A percentile compares a stretch with the other conserved stretches of the same genome.
phyloP scores from a whole-genome alignment of 2,329 filamentous ascomycete species.

The Didymella pomorum region DNA sequence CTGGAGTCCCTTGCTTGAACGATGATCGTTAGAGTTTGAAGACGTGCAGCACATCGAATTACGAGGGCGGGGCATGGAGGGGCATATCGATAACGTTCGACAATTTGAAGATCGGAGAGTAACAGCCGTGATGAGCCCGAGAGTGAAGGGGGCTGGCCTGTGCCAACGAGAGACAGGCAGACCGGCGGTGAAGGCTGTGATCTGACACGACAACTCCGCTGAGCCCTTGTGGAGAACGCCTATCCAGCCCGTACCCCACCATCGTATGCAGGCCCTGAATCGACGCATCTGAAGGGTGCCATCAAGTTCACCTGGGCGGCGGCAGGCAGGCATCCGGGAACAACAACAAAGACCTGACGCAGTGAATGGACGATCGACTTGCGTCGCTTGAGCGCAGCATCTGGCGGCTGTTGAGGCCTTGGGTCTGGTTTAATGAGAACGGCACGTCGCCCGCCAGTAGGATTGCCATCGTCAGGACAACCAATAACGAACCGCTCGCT shows the following conservation, averaged over 20 bases:
- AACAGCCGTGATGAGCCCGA: conserved; percentile 11
- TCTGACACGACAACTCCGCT: conserved; percentile 22
- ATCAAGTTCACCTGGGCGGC: conserved; percentile 14
- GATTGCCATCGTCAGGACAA: conserved; percentile 10
- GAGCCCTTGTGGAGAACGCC: conserved; percentile 18
- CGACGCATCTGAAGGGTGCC: conserved; percentile 13
- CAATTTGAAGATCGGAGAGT: conserved; percentile 12
- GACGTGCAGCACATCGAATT: conserved; percentile 10
- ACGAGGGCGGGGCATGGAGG: conserved; percentile 18
- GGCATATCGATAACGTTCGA: conserved; percentile 21
- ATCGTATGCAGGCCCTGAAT: conserved; percentile 20
- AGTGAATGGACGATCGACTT: conserved; percentile 5
- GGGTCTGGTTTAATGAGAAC: conserved; percentile 10
- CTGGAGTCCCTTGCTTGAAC: conserved; percentile 17
- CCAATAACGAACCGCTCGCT: conserved; percentile 13
- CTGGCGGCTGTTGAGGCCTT: conserved; percentile 1
- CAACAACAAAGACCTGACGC: conserved; percentile 6
- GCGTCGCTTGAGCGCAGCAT: conserved; percentile 12
- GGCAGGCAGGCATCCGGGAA: conserved; percentile 15
- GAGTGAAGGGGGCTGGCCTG: conserved; percentile 14
- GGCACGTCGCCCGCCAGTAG: conserved; percentile 2
- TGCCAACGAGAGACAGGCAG: conserved; percentile 11
- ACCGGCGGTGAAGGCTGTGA: conserved; percentile 21
- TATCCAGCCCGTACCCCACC: conserved; percentile 17
- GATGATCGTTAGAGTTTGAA: conserved; percentile 14